These are phyloP conservation scores for Tilletia setariae DNA, from an alignment of 1,284 basidiomycete genomes.

Conservation along the genomic window DNA sequence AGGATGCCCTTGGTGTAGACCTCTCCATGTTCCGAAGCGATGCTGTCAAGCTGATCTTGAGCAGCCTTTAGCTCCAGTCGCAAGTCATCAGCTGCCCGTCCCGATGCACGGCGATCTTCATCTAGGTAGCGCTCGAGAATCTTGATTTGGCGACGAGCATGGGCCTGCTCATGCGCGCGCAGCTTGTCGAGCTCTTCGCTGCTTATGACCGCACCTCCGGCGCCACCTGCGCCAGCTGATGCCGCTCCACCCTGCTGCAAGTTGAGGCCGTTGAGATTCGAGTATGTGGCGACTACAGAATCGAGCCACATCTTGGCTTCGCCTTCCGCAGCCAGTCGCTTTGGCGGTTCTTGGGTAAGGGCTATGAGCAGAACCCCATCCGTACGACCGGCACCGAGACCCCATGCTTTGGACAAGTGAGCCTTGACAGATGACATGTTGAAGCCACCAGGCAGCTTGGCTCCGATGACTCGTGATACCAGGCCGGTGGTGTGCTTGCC, in stretches of 20 bases:
- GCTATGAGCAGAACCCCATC: slow-evolving; percentile 88
- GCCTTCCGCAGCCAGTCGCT: slow-evolving; percentile 82
- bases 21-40: slow-evolving; percentile 85
- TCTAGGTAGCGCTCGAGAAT: slow-evolving; percentile 93
- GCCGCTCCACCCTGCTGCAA: slow-evolving; percentile 62
- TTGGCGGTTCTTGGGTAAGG: slow-evolving; percentile 86
- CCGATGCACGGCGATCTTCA: slow-evolving; percentile 85
- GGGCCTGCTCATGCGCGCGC: slow-evolving; percentile 85
- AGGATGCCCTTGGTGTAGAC: slow-evolving; percentile 89
- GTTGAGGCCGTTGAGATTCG: slow-evolving; percentile 78
- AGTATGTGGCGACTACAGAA: slow-evolving; percentile 75
- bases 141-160: slow-evolving; percentile 88
- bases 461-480: slow-evolving; percentile 83
- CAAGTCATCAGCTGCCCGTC: slow-evolving; percentile 80
- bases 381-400: slow-evolving; percentile 79
- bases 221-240: slow-evolving; percentile 62
- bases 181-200: slow-evolving; percentile 97
- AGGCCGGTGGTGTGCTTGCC: slow-evolving; percentile 94
- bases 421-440: slow-evolving; percentile 88
- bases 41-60: slow-evolving; percentile 82
- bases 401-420: slow-evolving; percentile 61
- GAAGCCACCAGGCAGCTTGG: slow-evolving; percentile 99
- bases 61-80: slow-evolving; percentile 70
- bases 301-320: slow-evolving; percentile 96
- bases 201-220: slow-evolving; percentile 69